Evolutionary conservation across 176 grass and related monocot genomes (phyloP).

Genomic region (Triticum turgidum): DNA sequence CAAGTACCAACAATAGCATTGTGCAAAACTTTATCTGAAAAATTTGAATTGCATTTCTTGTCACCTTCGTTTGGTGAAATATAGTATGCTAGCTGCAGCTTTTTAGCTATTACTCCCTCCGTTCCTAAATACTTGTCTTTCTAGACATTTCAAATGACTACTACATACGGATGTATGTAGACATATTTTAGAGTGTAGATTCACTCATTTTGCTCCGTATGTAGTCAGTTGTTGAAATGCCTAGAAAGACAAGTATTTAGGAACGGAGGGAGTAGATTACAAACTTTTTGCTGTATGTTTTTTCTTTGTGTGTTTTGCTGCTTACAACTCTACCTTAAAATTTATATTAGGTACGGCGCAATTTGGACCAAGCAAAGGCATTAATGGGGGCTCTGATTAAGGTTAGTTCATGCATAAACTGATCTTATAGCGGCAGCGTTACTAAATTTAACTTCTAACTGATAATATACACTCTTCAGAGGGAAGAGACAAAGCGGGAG

Average conservation of each 20-base stretch:
- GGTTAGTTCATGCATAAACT: constrained; percentile 47
- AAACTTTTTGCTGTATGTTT: neutral
- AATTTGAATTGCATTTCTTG: neutral
- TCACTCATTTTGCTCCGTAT: no score
- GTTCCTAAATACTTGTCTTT: no score
- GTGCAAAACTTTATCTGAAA: neutral
- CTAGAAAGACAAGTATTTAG: no score
- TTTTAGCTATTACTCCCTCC: neutral
- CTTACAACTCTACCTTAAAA: constrained; percentile 31
- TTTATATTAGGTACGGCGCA: constrained; percentile 84
- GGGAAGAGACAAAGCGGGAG: constrained; percentile 92
- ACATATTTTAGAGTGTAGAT: no score
- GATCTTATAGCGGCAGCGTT: neutral
- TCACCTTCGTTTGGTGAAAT: neutral
- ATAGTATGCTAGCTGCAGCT: neutral
- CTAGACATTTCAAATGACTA: no score
- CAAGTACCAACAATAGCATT: neutral
- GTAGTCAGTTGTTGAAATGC: no score
- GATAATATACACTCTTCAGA: constrained; percentile 47
- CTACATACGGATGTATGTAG: no score
- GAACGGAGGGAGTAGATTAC: neutral
- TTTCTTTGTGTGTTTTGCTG: constrained; percentile 19
- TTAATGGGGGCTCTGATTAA: constrained; percentile 87
- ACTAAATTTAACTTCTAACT: constrained; percentile 19
- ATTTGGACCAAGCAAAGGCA: constrained; percentile 94